Evolutionary conservation across 768 basidiomycete species (phyloP).

Genomic region (Tulasnella sp.): DNA sequence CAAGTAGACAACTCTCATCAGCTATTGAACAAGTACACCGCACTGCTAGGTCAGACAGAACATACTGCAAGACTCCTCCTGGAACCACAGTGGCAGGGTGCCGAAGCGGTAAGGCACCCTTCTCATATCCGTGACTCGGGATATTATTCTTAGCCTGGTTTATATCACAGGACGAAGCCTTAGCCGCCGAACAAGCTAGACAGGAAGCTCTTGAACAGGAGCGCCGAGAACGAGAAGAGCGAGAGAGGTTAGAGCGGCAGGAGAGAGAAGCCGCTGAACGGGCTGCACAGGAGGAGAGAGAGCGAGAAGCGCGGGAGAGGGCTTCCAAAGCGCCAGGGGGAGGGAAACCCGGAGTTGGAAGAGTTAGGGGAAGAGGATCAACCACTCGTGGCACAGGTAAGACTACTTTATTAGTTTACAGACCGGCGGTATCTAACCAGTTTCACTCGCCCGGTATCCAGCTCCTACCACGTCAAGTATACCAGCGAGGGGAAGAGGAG

Average conservation of each 20-base stretch:
- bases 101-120: constrained; percentile 27
- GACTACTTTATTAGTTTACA: neutral
- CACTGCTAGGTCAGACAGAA: constrained; percentile 29
- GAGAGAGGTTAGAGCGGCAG: constrained; percentile 19
- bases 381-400: constrained; percentile 11
- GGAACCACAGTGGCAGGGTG: constrained; percentile 30
- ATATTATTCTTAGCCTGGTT: neutral
- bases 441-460: neutral
- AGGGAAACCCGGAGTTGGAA: neutral
- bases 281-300: constrained; percentile 23
- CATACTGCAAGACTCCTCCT: constrained; percentile 29
- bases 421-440: neutral
- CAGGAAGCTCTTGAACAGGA: constrained; percentile 21
- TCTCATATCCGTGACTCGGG: neutral
- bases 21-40: constrained; percentile 29
- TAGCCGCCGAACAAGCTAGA: constrained; percentile 16
- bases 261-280: constrained; percentile 27
- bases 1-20: constrained; percentile 30
- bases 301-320: constrained; percentile 24
- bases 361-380: constrained; percentile 10
- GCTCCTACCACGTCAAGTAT: neutral
- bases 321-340: constrained; percentile 15
- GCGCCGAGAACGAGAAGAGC: constrained; percentile 22
- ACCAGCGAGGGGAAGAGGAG: constrained; percentile 8
- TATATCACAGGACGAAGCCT: constrained; percentile 18